Conservation (phyloP, 2,329 filamentous ascomycete species). For the Cytospora schulzeri region DNA sequence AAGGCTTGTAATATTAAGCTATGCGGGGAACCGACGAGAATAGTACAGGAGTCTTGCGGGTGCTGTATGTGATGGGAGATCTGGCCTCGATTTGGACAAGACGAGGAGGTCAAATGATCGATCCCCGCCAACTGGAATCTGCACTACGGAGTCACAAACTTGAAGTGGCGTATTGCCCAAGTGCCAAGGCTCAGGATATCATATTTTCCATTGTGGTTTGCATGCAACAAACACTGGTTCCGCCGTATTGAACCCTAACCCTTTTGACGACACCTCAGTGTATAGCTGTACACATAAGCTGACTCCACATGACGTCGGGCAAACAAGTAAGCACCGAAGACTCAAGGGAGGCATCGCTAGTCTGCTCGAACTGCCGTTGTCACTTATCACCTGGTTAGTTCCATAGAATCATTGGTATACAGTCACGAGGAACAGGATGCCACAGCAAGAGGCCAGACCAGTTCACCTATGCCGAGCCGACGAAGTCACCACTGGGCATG, state of each 20-base stretch:
- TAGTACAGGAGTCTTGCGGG: slow-evolving; percentile 7
- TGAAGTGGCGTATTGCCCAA: too few relatives aligned
- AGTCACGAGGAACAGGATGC: not conserved
- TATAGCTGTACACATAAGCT: not conserved
- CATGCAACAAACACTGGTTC: not conserved
- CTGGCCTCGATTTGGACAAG: not conserved
- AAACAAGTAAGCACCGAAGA: too few relatives aligned
- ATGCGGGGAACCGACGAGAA: not conserved
- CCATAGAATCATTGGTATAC: too few relatives aligned
- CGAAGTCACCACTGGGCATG: slow-evolving; percentile 42
- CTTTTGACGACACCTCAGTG: not conserved
- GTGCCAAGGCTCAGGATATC: too few relatives aligned
- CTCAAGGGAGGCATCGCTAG: not conserved
- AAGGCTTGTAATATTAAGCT: not conserved
- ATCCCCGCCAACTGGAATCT: not conserved
- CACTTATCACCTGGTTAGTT: too few relatives aligned
- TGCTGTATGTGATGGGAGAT: slow-evolving; percentile 10
- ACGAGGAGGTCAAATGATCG: not conserved
- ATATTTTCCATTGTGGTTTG: not conserved
- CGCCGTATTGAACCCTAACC: not conserved
- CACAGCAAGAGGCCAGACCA: slow-evolving; percentile 21
- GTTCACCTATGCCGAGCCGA: slow-evolving; percentile 41
- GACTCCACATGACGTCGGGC: slow-evolving; percentile 8
- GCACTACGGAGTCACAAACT: not conserved
- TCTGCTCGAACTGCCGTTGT: not conserved